Evolutionary conservation across 83 land plant genomes (phyloP).

Genomic region (Picea engelmannii): DNA sequence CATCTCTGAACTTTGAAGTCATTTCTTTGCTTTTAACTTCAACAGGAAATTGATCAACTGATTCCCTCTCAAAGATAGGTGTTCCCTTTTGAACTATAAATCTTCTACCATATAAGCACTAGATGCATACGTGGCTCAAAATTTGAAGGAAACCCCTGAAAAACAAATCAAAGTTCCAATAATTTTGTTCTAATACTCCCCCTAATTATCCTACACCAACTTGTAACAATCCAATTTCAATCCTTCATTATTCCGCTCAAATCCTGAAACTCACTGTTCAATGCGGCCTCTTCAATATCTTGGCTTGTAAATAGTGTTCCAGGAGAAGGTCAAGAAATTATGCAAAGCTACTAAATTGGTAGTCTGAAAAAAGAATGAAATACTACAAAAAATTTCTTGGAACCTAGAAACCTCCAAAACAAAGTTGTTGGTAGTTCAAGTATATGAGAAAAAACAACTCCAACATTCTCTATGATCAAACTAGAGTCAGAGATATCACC

Average conservation of each 20-base stretch:
- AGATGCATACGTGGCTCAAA: too few species aligned
- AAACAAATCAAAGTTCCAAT: too few species aligned
- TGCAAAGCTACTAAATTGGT: not conserved
- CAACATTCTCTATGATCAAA: not conserved
- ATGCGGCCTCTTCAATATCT: not conserved
- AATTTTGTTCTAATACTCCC: too few species aligned
- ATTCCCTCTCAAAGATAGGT: constrained; percentile 7
- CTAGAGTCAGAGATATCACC: too few species aligned
- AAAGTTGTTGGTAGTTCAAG: not conserved
- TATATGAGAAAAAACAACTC: not conserved
- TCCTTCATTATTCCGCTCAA: not conserved
- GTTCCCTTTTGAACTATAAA: too few species aligned
- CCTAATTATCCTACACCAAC: too few species aligned
- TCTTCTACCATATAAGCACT: too few species aligned
- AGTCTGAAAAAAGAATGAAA: not conserved
- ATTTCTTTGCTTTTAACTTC: too few species aligned
- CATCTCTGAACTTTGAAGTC: too few species aligned
- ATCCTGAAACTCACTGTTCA: not conserved
- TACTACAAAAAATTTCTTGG: not conserved
- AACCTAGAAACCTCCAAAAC: not conserved
- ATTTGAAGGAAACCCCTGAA: too few species aligned
- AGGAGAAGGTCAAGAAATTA: not conserved
- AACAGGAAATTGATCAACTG: not conserved
- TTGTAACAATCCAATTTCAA: too few species aligned
- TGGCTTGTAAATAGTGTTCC: not conserved